Conservation (phyloP, 257 asterid species). For the Hygrophila difformis region DNA sequence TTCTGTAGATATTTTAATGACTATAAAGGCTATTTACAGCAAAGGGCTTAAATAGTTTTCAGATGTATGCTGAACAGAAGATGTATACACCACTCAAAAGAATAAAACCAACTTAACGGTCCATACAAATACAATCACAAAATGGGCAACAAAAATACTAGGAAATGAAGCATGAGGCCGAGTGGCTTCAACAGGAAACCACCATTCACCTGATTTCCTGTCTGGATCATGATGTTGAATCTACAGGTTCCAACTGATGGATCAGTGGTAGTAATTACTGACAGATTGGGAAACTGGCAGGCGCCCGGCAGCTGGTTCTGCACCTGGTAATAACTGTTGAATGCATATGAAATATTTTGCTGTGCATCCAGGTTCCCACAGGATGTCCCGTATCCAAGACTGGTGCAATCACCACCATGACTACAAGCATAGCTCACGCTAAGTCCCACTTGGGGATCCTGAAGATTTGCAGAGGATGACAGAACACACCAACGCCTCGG, state of each 20-base stretch:
- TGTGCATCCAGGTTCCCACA: constrained; percentile 37
- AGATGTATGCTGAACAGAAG: neutral
- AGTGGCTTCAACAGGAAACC: constrained; percentile 23
- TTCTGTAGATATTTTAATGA: too few species aligned
- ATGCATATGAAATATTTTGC: constrained; percentile 51
- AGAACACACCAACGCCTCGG: constrained; percentile 49
- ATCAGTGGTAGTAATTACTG: constrained; percentile 34
- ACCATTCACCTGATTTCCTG: constrained; percentile 13
- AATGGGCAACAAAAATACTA: constrained; percentile 21
- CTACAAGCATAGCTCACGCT: constrained; percentile 57
- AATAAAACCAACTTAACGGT: constrained; percentile 18
- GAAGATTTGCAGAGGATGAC: constrained; percentile 31
- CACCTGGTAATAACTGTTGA: constrained; percentile 56
- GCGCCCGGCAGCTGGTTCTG: constrained; percentile 38
- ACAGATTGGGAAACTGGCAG: constrained; percentile 52
- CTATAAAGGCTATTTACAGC: too few species aligned
- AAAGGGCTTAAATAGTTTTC: too few species aligned
- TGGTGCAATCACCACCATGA: constrained; percentile 57
- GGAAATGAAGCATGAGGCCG: constrained; percentile 19
- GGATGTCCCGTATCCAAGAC: constrained; percentile 49
- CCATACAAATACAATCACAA: constrained; percentile 14
- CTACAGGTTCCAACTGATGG: constrained; percentile 53
- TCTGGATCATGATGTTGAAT: constrained; percentile 43
- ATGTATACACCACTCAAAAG: constrained; percentile 15
- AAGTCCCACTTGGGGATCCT: constrained; percentile 35